A percentile compares a stretch with the other conserved stretches of the same genome.
phyloP scores from a whole-genome alignment of 2,329 filamentous ascomycete genomes.

The Penicillium vulpinum region DNA sequence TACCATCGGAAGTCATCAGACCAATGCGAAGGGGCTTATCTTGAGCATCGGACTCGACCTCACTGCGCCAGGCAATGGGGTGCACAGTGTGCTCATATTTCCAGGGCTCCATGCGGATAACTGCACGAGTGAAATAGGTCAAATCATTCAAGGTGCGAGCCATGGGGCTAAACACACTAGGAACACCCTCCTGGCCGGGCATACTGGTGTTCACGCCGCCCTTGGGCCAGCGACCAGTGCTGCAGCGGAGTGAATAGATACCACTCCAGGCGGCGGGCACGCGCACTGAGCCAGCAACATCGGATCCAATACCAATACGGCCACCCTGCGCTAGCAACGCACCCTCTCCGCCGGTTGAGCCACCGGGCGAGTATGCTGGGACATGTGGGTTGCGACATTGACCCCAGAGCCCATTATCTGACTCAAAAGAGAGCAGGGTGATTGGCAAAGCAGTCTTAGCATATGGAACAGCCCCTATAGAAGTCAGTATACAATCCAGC shows the following conservation, averaged over 20 bases:
- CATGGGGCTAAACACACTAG: constrained; percentile 91
- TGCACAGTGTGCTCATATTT: constrained; percentile 83
- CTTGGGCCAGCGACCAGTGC: constrained; percentile 88
- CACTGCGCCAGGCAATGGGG: constrained; percentile 73
- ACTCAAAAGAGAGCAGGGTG: constrained; percentile 84
- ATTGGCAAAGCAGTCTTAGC: constrained; percentile 90
- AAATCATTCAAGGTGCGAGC: constrained; percentile 79
- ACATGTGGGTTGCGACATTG: constrained; percentile 80
- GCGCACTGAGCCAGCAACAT: constrained; percentile 86
- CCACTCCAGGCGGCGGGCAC: constrained; percentile 86
- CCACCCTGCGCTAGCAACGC: constrained; percentile 79
- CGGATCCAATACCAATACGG: constrained; percentile 84
- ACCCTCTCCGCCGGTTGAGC: constrained; percentile 81
- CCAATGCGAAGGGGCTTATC: constrained; percentile 71
- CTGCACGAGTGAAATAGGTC: constrained; percentile 75
- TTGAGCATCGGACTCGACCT: constrained; percentile 59
- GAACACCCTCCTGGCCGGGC: constrained; percentile 87
- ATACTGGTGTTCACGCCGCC: constrained; percentile 80
- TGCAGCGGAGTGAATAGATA: constrained; percentile 83
- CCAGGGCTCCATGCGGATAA: constrained; percentile 84
- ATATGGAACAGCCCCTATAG: constrained; percentile 75
- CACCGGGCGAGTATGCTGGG: constrained; percentile 79
- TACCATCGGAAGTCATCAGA: constrained; percentile 71
- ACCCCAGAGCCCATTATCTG: constrained; percentile 78
- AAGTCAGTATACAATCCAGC: constrained; percentile 2